These are phyloP conservation scores for Neofusicoccum kwambonambiense DNA, from an alignment of 2,329 filamentous ascomycete species.

Conservation along the genomic window DNA sequence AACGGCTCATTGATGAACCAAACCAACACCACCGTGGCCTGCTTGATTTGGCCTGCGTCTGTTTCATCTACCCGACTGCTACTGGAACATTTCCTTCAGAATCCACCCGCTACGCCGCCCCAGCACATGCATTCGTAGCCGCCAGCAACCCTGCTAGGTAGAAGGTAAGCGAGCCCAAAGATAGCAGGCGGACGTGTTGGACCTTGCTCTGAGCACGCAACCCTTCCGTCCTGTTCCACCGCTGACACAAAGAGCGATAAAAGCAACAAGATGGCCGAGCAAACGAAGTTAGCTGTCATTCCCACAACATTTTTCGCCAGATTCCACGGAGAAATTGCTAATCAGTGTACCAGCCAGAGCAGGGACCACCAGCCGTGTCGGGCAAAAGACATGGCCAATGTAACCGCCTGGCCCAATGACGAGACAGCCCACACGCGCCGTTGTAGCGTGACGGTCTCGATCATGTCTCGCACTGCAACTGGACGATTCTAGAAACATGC, in stretches of 20 bases:
- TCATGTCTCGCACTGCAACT: neutral
- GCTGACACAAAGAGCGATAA: neutral
- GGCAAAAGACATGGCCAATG: slow-evolving; percentile 2
- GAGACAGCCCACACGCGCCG: slow-evolving; percentile 2
- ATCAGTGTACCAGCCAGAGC: neutral
- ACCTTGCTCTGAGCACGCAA: neutral
- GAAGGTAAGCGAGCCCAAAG: slow-evolving; percentile 13
- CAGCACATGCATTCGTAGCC: slow-evolving; percentile 7
- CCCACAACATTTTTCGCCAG: neutral
- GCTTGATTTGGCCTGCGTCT: neutral
- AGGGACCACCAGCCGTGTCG: neutral
- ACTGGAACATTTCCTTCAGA: neutral
- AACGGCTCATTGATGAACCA: slow-evolving; percentile 4
- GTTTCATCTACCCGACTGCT: slow-evolving; percentile 2
- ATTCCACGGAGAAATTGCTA: slow-evolving; percentile 3
- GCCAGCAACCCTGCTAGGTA: slow-evolving; percentile 13
- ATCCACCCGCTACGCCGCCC: neutral
- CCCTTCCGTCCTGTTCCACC: neutral
- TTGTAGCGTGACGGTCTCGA: neutral
- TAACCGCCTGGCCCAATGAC: slow-evolving; percentile 9
- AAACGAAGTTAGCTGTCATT: neutral
- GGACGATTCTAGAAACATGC: slow-evolving; percentile 47
- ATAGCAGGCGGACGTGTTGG: slow-evolving; percentile 1
- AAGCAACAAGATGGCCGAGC: neutral
- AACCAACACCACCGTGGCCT: neutral